A percentile compares a stretch with the other conserved stretches of the same genome.
Conservation (phyloP, 2,329 filamentous ascomycete genomes). For the Exserohilum turcica region DNA sequence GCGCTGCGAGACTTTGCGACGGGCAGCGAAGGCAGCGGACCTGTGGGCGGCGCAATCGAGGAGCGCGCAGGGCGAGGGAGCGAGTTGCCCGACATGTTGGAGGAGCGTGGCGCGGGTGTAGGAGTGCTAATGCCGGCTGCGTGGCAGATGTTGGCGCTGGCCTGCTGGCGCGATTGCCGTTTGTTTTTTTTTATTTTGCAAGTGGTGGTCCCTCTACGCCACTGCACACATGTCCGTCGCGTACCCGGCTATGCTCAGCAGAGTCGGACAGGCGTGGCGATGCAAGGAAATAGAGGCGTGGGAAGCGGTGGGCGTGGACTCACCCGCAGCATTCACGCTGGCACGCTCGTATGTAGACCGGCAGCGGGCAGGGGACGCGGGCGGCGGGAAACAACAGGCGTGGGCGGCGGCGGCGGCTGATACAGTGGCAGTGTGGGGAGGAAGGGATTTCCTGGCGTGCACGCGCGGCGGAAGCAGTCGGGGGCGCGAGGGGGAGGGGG, state of each 20-base stretch:
- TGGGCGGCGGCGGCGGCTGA: background rate
- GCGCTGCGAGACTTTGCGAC: constrained; percentile 72
- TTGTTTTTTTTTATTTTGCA: constrained; percentile 13
- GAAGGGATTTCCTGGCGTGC: background rate
- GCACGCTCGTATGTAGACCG: background rate
- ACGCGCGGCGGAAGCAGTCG: background rate
- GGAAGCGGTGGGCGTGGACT: too few relatives aligned
- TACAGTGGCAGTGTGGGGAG: background rate
- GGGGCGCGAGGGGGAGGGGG: constrained; percentile 1
- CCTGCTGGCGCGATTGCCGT: constrained; percentile 19
- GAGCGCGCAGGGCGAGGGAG: constrained; percentile 69
- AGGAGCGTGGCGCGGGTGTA: constrained; percentile 10
- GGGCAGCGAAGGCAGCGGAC: constrained; percentile 75
- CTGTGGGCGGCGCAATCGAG: constrained; percentile 69
- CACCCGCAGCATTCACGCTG: too few relatives aligned
- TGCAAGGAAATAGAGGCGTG: background rate
- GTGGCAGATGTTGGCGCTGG: constrained; percentile 10
- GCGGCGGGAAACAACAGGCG: background rate
- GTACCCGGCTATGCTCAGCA: constrained; percentile 7
- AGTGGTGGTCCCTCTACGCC: constrained; percentile 20
- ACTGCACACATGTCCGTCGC: constrained; percentile 36
- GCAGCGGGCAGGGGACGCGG: background rate
- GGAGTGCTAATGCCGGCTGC: constrained; percentile 10
- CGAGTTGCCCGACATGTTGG: constrained; percentile 59
- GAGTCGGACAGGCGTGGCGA: background rate